Evolutionary conservation across 805 yeast genomes (phyloP).

Genomic region (Candida insectorum): DNA sequence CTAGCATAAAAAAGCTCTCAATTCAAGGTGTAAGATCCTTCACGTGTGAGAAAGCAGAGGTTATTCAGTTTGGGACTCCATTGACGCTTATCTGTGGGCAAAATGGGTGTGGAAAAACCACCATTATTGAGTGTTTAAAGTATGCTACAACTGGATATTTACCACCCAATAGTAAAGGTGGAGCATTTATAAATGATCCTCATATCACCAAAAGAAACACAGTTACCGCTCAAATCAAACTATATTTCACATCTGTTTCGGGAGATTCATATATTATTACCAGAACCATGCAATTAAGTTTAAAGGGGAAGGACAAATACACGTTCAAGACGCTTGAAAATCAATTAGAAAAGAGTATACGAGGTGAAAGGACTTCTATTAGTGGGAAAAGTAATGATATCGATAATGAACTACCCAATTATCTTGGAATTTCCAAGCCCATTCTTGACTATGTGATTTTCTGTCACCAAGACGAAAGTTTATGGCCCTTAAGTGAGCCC

Average conservation of each 20-base stretch:
- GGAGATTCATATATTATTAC: conserved; percentile 82
- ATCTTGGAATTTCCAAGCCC: conserved; percentile 84
- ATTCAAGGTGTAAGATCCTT: conserved; percentile 91
- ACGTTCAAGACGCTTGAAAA: conserved; percentile 92
- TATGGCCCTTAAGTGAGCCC: conserved; percentile 97
- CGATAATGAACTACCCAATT: conserved; percentile 75
- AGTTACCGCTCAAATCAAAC: conserved; percentile 85
- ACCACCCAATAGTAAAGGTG: conserved; percentile 95
- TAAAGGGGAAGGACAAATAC: conserved; percentile 38
- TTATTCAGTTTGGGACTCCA: conserved; percentile 86
- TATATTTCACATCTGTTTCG: conserved; percentile 74
- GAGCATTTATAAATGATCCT: conserved; percentile 95
- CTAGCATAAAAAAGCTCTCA: conserved; percentile 38
- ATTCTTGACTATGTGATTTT: conserved; percentile 89
- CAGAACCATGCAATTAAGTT: conserved; percentile 72
- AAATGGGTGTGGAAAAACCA: conserved; percentile 95
- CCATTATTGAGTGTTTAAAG: conserved; percentile 89
- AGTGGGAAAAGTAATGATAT: conserved; percentile 82
- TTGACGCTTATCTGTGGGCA: conserved; percentile 92
- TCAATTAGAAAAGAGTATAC: conserved; percentile 63
- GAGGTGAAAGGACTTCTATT: conserved; percentile 68
- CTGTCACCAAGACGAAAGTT: conserved; percentile 95
- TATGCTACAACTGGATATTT: conserved; percentile 94
- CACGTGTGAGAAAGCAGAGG: conserved; percentile 78
- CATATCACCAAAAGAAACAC: conserved; percentile 68